A percentile compares a stretch with the other conserved stretches of the same genome.
These are phyloP conservation scores for Lachnellula suecica DNA, from an alignment of 2,329 filamentous ascomycete genomes.

Conservation along the genomic window DNA sequence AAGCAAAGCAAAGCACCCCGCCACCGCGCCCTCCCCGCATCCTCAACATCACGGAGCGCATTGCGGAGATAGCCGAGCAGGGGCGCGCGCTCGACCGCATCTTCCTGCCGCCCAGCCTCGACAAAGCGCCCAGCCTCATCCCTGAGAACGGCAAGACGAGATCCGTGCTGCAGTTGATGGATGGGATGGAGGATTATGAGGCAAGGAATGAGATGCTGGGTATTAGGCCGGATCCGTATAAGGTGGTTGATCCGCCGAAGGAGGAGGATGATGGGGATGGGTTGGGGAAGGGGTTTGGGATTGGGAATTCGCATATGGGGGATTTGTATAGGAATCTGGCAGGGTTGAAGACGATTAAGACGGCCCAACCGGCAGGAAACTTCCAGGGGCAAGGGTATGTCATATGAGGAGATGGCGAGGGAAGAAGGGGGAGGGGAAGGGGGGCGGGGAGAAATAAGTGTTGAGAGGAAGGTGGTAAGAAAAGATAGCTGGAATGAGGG, in stretches of 20 bases:
- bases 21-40: not conserved
- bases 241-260: not conserved
- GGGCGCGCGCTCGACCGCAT: not conserved
- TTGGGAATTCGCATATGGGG: not conserved
- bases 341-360: not conserved
- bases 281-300: not conserved
- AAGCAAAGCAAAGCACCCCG: not conserved
- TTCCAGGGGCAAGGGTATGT: too few relatives aligned
- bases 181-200: not conserved
- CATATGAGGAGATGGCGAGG: too few relatives aligned
- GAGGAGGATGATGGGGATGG: not conserved
- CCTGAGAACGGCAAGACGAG: not conserved
- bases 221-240: not conserved
- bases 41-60: not conserved
- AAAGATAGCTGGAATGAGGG: too few relatives aligned
- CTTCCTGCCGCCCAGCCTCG: not conserved
- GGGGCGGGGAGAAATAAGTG: too few relatives aligned
- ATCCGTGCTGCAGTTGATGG: not conserved
- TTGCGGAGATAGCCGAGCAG: not conserved
- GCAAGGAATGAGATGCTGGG: not conserved
- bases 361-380: not conserved
- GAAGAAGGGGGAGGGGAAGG: too few relatives aligned
- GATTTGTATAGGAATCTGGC: not conserved
- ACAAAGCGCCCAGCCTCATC: not conserved
- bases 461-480: too few relatives aligned